Conservation (phyloP, 495 filamentous ascomycete genomes). For the Talaromyces thailandensis region DNA sequence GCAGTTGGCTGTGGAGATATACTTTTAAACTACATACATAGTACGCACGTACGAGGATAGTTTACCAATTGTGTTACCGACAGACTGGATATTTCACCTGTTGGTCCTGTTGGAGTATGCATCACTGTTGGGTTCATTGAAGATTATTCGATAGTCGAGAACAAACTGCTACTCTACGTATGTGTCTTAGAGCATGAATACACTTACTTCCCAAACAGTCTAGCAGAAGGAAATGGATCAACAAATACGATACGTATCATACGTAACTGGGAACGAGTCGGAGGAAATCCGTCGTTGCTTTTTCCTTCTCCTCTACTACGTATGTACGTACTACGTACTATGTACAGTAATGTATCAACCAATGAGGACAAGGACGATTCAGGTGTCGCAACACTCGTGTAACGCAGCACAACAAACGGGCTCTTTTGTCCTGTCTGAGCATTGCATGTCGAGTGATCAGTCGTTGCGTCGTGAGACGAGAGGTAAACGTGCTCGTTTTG, state of each 20-base stretch:
- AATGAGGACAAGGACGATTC: neutral
- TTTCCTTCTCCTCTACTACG: no score
- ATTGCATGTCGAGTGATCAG: neutral
- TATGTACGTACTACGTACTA: neutral
- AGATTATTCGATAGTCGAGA: neutral
- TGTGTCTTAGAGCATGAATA: neutral
- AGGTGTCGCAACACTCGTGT: neutral
- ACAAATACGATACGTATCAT: neutral
- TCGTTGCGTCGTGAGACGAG: neutral
- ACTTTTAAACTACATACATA: neutral
- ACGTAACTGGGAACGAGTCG: neutral
- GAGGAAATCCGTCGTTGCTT: slow-evolving; percentile 1
- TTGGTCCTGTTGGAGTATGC: neutral
- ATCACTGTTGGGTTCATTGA: neutral
- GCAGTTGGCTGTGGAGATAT: neutral
- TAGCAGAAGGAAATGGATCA: neutral
- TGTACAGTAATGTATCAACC: neutral
- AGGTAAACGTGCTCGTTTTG: slow-evolving; percentile 1
- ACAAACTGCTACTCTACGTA: neutral
- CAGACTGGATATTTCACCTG: neutral
- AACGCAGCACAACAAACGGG: neutral
- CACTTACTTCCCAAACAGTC: neutral
- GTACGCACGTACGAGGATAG: neutral
- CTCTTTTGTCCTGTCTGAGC: neutral
- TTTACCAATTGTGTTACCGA: neutral